phyloP scores from a whole-genome alignment of 768 basidiomycete genomes.

The Macrolepiota albuminosa region DNA sequence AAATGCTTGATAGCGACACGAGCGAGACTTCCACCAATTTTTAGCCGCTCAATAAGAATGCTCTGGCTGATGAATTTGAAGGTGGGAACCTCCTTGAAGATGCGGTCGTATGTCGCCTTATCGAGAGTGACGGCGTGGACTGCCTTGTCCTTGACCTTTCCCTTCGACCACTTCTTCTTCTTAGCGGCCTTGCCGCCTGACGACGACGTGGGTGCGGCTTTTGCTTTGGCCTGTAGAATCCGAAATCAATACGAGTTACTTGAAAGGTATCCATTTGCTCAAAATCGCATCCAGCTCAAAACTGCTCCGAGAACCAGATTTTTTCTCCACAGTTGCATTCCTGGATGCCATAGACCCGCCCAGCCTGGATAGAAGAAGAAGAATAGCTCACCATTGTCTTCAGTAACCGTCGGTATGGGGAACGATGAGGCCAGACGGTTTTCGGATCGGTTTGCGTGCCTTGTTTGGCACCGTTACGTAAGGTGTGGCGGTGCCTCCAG shows the following conservation, averaged over 20 bases:
- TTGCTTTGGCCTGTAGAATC: constrained; percentile 58
- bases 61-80: constrained; percentile 98
- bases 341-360: not conserved
- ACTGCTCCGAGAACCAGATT: constrained; percentile 1
- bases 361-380: constrained; percentile 8
- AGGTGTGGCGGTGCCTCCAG: constrained; percentile 7
- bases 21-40: constrained; percentile 93
- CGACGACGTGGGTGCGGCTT: constrained; percentile 63
- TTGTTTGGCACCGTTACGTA: constrained; percentile 35
- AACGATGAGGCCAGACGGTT: constrained; percentile 15
- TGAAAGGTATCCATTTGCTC: constrained; percentile 30
- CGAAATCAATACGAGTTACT: constrained; percentile 16
- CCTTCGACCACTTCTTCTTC: constrained; percentile 99
- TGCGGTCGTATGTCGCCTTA: constrained; percentile 89
- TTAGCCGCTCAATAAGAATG: constrained; percentile 97
- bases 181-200: constrained; percentile 83
- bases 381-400: constrained; percentile 37
- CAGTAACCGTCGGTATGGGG: constrained; percentile 39
- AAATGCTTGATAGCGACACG: constrained; percentile 87
- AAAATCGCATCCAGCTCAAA: constrained; percentile 34
- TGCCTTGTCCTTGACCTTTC: constrained; percentile 99
- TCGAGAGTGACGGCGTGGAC: constrained; percentile 94
- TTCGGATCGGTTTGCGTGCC: constrained; percentile 29
- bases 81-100: constrained; percentile 97
- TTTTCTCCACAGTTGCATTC: not conserved